A percentile compares a stretch with the other conserved stretches of the same genome.
phyloP scores from a whole-genome alignment of 2,329 filamentous ascomycete genomes.

The Falciphora oryzae region DNA sequence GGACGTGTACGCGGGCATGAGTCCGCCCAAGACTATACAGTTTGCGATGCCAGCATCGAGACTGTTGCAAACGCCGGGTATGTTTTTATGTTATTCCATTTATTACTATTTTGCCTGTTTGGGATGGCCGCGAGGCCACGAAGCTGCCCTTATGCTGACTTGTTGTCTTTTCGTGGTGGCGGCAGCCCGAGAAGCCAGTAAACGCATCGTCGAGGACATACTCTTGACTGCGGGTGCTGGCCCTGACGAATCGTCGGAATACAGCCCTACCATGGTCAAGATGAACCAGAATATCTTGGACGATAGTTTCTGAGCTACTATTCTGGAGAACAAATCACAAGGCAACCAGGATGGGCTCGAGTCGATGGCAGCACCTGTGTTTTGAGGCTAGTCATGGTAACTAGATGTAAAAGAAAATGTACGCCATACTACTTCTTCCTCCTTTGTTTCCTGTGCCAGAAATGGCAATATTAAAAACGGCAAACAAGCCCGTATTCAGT shows the following conservation, averaged over 20 bases:
- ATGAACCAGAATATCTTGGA: slow-evolving; percentile 57
- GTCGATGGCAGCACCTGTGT: not conserved
- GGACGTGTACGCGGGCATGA: slow-evolving; percentile 65
- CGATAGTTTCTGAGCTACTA: slow-evolving; percentile 48
- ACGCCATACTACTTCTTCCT: too few relatives aligned
- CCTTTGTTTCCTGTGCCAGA: too few relatives aligned
- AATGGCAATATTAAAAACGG: fast-evolving
- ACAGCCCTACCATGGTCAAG: slow-evolving; percentile 61
- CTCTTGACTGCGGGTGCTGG: slow-evolving; percentile 68
- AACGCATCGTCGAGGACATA: slow-evolving; percentile 74
- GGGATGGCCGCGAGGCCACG: not conserved
- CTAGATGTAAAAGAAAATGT: too few relatives aligned
- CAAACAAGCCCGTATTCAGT: too few relatives aligned
- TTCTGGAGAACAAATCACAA: not conserved
- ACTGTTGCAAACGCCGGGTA: slow-evolving; percentile 74
- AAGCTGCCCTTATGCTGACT: too few relatives aligned
- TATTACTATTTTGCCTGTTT: not conserved
- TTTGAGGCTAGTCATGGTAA: too few relatives aligned
- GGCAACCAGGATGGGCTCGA: not conserved
- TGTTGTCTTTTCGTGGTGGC: not conserved
- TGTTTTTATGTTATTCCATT: slow-evolving; percentile 21
- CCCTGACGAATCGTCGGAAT: slow-evolving; percentile 48
- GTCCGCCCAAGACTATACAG: slow-evolving; percentile 89
- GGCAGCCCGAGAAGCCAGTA: slow-evolving; percentile 71
- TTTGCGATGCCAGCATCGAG: slow-evolving; percentile 74